phyloP scores from a whole-genome alignment of 73 alveolate species.

The Tetrahymena elliotti region DNA sequence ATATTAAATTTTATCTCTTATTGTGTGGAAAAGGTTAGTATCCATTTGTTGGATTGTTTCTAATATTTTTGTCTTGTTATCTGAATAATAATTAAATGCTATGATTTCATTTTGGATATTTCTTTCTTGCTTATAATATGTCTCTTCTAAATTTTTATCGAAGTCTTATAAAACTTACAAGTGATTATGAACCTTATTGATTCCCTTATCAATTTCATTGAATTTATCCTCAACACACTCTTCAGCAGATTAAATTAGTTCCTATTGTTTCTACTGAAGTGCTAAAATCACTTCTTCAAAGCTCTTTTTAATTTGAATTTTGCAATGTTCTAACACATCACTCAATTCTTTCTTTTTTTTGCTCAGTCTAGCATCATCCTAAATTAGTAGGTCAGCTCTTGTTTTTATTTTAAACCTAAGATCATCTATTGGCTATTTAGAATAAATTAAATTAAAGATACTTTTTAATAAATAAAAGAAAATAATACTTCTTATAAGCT shows the following conservation, averaged over 20 bases:
- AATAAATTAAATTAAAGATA: neutral
- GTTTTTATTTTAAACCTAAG: slow-evolving; percentile 11
- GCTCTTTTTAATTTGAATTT: neutral
- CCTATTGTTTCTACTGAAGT: slow-evolving; percentile 13
- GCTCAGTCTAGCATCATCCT: slow-evolving; percentile 14
- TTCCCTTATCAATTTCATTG: slow-evolving; percentile 24
- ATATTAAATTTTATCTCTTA: slow-evolving; percentile 9
- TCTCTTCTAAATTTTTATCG: slow-evolving; percentile 14
- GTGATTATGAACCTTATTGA: neutral
- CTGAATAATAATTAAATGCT: slow-evolving; percentile 25
- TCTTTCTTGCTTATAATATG: neutral
- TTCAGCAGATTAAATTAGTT: slow-evolving; percentile 35
- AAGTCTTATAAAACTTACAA: slow-evolving; percentile 2
- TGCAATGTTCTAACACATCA: neutral
- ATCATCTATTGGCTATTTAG: neutral
- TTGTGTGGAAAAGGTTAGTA: neutral
- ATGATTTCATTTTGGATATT: slow-evolving; percentile 19
- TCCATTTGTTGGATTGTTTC: slow-evolving; percentile 10
- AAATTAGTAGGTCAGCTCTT: slow-evolving; percentile 9
- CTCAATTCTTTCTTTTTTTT: slow-evolving; percentile 25
- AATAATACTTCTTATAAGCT: neutral
- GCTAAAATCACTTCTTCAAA: slow-evolving; percentile 30
- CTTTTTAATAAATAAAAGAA: neutral
- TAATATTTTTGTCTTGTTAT: slow-evolving; percentile 13
- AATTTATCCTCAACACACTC: slow-evolving; percentile 25